Base-by-base conservation (phyloP, 148 eudicot genomes). In the Rhododendron ovatum region DNA sequence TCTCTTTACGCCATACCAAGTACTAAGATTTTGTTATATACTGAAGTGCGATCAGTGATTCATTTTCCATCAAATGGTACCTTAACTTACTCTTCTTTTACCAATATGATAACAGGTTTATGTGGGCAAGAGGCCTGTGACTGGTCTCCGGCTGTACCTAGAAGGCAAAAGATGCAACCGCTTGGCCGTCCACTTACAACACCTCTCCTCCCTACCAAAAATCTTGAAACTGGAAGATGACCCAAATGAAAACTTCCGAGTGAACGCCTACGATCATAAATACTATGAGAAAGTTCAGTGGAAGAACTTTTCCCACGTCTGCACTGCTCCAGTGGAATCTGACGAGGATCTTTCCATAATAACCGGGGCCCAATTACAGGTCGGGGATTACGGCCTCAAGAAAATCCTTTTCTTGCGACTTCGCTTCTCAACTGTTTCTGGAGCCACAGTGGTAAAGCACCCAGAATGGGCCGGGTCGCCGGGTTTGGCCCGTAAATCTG, bases 391-490 rank as follows among this genome's bases (percentile, higher is more conserved):
- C 26, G 98, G 99, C 45, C 93, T 98, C 90, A 98, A 92, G 87
- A 98, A 91, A 74, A 86, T 98, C 28, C 96, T 98, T 35, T 93
- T 94, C 84, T 91, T 98, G 18, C 89, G 98, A 59, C 98, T 98
- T 63, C 93, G 94, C 76, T 98, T 95, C 91, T 92, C 98, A 45
- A 93, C 95, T 1, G 98, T 94, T 50, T 61, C 89, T 13, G 98
- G 98, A 80, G 98, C 96, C 53, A 85, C 91, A 3, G n/a, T 75
- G 51, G 93, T 94, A n/a, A 98, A 93, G 88, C 82, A 87, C 30
- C 91, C 99, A 14, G 99, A 98, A 83, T 98, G 99, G 99, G 99
- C 92, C 20, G 99, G 98, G 12, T 95, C 99, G 3, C 96, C 98
- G 0, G 98, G 96, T 82, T 88, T 98, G 88, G 94, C 93, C 33